Evolutionary conservation across 352 stramenopile genomes (phyloP).

Genomic region (Saprolegnia parasitica): DNA sequence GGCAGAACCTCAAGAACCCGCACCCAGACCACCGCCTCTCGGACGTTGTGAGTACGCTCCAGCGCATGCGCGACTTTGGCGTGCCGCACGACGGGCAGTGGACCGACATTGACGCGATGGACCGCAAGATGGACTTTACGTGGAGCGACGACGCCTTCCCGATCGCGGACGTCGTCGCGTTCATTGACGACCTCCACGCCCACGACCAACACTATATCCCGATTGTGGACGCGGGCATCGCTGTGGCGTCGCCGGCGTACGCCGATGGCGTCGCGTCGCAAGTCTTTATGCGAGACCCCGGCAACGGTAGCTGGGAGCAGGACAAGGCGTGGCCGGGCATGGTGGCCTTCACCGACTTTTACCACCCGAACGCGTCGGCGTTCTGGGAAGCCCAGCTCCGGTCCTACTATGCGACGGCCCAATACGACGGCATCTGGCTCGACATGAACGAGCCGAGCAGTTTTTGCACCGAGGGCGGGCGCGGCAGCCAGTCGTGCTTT

Average conservation of each 20-base stretch:
- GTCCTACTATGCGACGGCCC: slow-evolving; percentile 46
- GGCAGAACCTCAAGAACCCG: slow-evolving; percentile 33
- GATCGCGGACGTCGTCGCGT: slow-evolving; percentile 33
- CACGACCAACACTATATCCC: slow-evolving; percentile 60
- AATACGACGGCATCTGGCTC: slow-evolving; percentile 77
- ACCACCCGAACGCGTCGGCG: slow-evolving; percentile 51
- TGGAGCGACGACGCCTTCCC: slow-evolving; percentile 53
- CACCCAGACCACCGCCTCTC: neutral
- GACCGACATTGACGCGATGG: slow-evolving; percentile 66
- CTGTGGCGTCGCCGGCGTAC: no score
- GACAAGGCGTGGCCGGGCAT: slow-evolving; percentile 77
- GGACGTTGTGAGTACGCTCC: no score
- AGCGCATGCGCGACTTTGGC: slow-evolving; percentile 27
- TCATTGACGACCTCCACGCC: slow-evolving; percentile 51
- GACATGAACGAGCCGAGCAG: slow-evolving; percentile 87
- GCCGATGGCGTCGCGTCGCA: slow-evolving; percentile 49
- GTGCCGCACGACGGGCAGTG: slow-evolving; percentile 52
- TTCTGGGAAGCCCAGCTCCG: slow-evolving; percentile 68
- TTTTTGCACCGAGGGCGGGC: slow-evolving; percentile 53
- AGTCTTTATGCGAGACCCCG: slow-evolving; percentile 75
- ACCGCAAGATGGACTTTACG: slow-evolving; percentile 59
- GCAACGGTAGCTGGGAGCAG: slow-evolving; percentile 49
- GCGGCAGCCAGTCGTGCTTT: slow-evolving; percentile 41
- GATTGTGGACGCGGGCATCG: slow-evolving; percentile 83
- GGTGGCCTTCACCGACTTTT: slow-evolving; percentile 78